Evolutionary conservation across 2,329 filamentous ascomycete genomes (phyloP).

Genomic region (Trichoderma hamatum): DNA sequence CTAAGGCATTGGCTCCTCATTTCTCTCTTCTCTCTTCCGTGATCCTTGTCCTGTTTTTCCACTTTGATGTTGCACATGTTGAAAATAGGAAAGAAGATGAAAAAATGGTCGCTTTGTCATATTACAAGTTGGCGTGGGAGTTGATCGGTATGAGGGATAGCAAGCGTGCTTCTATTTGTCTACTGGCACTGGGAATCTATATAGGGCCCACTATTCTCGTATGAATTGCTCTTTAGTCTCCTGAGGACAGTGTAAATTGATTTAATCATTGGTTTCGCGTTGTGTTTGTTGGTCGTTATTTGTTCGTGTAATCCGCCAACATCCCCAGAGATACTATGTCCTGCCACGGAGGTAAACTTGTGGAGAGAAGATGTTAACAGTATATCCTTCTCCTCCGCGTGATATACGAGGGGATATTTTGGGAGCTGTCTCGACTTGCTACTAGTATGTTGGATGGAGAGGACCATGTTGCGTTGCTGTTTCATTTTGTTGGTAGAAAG

Average conservation of each 20-base stretch:
- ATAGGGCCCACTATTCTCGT: constrained; percentile 22
- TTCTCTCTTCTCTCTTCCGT: not conserved
- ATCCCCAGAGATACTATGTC: not conserved
- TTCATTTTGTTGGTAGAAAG: not conserved
- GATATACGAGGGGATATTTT: not conserved
- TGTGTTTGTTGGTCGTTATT: not conserved
- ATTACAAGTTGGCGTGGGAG: constrained; percentile 25
- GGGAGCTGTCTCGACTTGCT: not conserved
- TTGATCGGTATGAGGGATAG: constrained; percentile 25
- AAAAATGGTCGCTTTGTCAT: constrained; percentile 10
- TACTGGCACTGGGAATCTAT: constrained; percentile 23
- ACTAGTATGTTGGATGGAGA: not conserved
- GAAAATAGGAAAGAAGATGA: not conserved
- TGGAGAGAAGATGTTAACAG: not conserved
- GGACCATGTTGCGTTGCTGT: not conserved
- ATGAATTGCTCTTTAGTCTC: constrained; percentile 22
- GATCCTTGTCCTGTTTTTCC: not conserved
- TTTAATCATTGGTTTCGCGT: not conserved
- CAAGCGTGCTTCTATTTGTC: constrained; percentile 28
- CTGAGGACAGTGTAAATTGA: constrained; percentile 21
- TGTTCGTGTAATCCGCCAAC: not conserved
- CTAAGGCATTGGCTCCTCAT: not conserved
- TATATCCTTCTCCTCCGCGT: not conserved
- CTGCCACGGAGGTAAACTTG: not conserved
- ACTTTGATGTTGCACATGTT: not conserved